Base-by-base conservation (phyloP, 257 asterid genomes). In the Scutellaria baicalensis region DNA sequence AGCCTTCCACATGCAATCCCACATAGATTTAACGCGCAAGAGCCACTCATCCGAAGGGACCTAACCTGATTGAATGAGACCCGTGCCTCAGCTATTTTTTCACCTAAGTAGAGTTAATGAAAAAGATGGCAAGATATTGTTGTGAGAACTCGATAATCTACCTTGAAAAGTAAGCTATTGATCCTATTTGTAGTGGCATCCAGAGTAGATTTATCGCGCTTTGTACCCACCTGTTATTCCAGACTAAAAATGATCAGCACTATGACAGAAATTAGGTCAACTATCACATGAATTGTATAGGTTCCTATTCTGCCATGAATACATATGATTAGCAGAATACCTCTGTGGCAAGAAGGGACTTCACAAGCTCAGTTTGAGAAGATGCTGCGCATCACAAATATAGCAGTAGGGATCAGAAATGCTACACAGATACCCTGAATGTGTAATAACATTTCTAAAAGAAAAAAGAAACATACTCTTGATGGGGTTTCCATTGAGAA, bases 1-100 rank as follows among this genome's bases (percentile, higher is more conserved):
- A 92, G 83, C 83, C 96, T 87, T 64, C 95, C 96, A 59, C 95
- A 80, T 21, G 97, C 96, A 77, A 92, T 70, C 55, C 97, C 96
- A 58, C 96, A 89, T 31, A 92, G 96, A 79, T 92, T 86, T 69
- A 89, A 68, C 36, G 97, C 96, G 78, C 96, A 87, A 23, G 97
- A 92, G 63, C 97, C 96, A 75, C 88, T 84, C 96, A 89, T 92
- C 18, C 95, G 84, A 6, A 92, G 75, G 51, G 97, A 92, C 76
- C 94, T 81, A 59, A 92, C 98, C 98, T 89, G 83, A 71, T 74
- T 49, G 68, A 47, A 44, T 6, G 59, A 63, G 17, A 69, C 33
- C 39, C 51, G 70, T 16, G 51, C 4, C 27, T 68, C 66, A 77
- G 72, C 43, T 4, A 2, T 18, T 43, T 16, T 27, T 40, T 55